Percentiles rank a stretch among this genome's conserved stretches.
Evolutionary conservation across 768 basidiomycete species (phyloP).

Genomic region (Pholiota microspora): DNA sequence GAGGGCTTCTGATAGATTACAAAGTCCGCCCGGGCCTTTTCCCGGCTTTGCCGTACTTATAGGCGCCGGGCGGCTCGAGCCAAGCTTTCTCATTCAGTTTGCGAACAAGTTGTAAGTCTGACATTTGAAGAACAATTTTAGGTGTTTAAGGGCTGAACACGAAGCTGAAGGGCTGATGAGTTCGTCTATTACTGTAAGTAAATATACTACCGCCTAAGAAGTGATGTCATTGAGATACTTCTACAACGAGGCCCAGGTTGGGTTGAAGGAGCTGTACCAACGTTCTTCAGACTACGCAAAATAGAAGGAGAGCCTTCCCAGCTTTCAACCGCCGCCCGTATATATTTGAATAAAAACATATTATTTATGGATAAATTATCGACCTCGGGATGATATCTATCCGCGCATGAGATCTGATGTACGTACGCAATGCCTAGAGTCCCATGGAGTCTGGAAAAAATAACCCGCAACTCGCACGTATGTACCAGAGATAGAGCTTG

Average conservation of each 20-base stretch:
- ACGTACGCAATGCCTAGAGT: not conserved
- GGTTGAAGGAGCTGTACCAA: too few species aligned
- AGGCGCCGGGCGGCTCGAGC: not conserved
- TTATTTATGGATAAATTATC: not conserved
- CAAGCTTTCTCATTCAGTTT: slow-evolving; percentile 2
- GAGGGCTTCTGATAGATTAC: not conserved
- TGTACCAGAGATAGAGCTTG: not conserved
- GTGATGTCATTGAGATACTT: not conserved
- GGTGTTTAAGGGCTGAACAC: not conserved
- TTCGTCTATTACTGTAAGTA: not conserved
- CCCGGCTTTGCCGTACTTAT: not conserved
- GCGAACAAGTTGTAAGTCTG: not conserved
- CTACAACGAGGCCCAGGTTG: not conserved
- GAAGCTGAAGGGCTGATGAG: slow-evolving; percentile 4
- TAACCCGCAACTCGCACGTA: not conserved
- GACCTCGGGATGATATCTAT: not conserved
- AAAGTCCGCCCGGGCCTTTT: not conserved
- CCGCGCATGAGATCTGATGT: not conserved
- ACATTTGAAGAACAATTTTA: slow-evolving; percentile 1
- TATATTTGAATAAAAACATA: too few species aligned
- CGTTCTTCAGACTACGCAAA: too few species aligned
- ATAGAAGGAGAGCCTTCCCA: too few species aligned
- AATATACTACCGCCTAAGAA: not conserved
- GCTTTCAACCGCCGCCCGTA: too few species aligned
- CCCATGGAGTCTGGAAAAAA: not conserved